Evolutionary conservation across 345 rosid species (phyloP), one percentile per base, ranked within the genome.

Genomic region (Gossypium anomalum): DNA sequence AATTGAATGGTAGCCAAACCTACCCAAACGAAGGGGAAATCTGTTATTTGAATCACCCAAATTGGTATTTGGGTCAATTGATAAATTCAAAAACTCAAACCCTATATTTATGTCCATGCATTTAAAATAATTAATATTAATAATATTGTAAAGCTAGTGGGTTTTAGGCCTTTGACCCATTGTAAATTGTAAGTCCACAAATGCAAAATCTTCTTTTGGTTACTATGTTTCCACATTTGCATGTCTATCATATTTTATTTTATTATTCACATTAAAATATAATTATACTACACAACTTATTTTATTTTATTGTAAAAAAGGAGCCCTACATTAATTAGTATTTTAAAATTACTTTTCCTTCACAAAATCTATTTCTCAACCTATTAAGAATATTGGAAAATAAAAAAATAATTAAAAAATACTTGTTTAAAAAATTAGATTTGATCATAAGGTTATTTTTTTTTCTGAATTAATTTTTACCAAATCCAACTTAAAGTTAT

Each of bases 211-310:
- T 16, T 25, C 1, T 70, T 70, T 19, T 25, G 73, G 61, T 19
- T 68, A 16, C 72, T 34, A 34, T 34, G 15, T 44, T 20, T 23
- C 71, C 59, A 69, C 73, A 51, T 27, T 51, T 69, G 45, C 73
- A 49, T 51, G 25, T 29, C 60, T 29, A 9, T 69, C 68, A 41
- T 41, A 9, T 11, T 41, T 34, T 70, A 27, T 27, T 29, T 29
- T 29, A 29, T 29, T 25, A 51, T 38, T 34, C 15, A 20, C 7
- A 45, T 47, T 2, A 66, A 45, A 15, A 14, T 15, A 48, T 14
- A 12, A 58, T 19, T 52, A 67, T 15, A 15, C 14, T 55, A 55
- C 11, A 68, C 25, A 8, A 0, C 12, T 47, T 47, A 9, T 47
- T 8, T 47, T 47, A 9, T 48, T 48, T 48, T 34, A 4, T 34